phyloP scores from a whole-genome alignment of 768 basidiomycete genomes.

The Cyathus striatus region DNA sequence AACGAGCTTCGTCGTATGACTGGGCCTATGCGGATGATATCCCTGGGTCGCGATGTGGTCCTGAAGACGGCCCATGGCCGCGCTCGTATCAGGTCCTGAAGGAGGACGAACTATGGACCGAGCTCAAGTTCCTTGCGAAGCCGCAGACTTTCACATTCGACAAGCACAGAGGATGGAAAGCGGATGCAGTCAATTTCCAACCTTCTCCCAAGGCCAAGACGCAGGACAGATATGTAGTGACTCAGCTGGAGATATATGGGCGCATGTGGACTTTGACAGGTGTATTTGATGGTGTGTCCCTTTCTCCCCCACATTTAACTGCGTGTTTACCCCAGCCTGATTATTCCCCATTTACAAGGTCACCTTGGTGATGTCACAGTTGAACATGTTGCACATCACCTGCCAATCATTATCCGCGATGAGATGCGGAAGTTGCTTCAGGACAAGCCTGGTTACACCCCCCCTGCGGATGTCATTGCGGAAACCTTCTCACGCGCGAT shows the following conservation, averaged over 20 bases:
- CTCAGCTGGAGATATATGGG: constrained; percentile 49
- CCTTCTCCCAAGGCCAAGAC: constrained; percentile 49
- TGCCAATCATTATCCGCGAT: constrained; percentile 62
- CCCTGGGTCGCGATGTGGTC: constrained; percentile 54
- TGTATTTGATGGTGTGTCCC: constrained; percentile 59
- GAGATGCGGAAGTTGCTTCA: constrained; percentile 43
- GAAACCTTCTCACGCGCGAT: constrained; percentile 55
- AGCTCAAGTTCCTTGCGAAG: constrained; percentile 44
- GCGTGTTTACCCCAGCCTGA: constrained; percentile 5
- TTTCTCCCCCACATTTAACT: not conserved
- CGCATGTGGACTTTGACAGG: constrained; percentile 61
- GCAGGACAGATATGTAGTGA: constrained; percentile 62
- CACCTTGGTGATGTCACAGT: constrained; percentile 69
- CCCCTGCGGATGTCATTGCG: constrained; percentile 47
- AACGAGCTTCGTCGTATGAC: constrained; percentile 27
- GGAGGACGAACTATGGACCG: constrained; percentile 48
- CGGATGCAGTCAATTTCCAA: constrained; percentile 64
- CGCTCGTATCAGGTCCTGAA: constrained; percentile 48
- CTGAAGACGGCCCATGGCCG: constrained; percentile 65
- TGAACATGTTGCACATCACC: constrained; percentile 61
- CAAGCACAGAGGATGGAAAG: constrained; percentile 26
- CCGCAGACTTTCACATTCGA: constrained; percentile 41
- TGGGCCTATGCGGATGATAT: constrained; percentile 58
- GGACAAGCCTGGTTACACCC: constrained; percentile 29
- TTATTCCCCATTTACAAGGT: constrained; percentile 31